These are phyloP conservation scores for Crucihimalaya himalaica DNA, from an alignment of 345 rosid species.

Conservation along the genomic window DNA sequence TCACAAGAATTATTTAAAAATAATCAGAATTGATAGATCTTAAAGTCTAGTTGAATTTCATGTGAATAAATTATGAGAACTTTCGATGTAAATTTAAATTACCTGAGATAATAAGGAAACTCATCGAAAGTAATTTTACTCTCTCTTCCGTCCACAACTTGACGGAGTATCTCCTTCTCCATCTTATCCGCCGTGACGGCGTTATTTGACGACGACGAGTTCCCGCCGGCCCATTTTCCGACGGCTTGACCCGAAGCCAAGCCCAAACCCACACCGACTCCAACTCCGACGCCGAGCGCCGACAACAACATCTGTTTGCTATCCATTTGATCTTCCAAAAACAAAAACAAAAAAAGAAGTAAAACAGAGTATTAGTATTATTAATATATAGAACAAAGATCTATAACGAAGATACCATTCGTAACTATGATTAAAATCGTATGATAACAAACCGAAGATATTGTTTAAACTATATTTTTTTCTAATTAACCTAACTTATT, in stretches of 20 bases:
- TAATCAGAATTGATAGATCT: neutral
- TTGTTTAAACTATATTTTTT: neutral
- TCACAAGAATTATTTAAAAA: neutral
- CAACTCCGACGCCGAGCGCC: slow-evolving; percentile 46
- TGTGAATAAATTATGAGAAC: neutral
- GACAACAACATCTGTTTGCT: slow-evolving; percentile 45
- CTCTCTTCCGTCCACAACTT: slow-evolving; percentile 43
- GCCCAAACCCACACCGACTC: slow-evolving; percentile 44
- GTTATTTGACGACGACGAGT: slow-evolving; percentile 21
- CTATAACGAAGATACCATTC: neutral
- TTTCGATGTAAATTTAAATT: neutral
- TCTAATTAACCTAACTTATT: too few species aligned
- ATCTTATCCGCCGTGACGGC: slow-evolving; percentile 44
- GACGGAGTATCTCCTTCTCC: slow-evolving; percentile 45
- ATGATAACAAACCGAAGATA: neutral
- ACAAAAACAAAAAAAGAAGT: neutral
- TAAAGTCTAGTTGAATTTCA: neutral
- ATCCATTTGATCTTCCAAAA: slow-evolving; percentile 36
- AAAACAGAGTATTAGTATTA: slow-evolving; percentile 8
- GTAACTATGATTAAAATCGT: neutral
- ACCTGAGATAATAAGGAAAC: slow-evolving; percentile 47
- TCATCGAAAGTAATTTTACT: slow-evolving; percentile 42
- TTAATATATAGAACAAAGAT: neutral
- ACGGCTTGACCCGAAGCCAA: slow-evolving; percentile 41
- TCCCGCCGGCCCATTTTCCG: slow-evolving; percentile 38